Conservation (phyloP, 768 basidiomycete species). For the Boletus bicolor region DNA sequence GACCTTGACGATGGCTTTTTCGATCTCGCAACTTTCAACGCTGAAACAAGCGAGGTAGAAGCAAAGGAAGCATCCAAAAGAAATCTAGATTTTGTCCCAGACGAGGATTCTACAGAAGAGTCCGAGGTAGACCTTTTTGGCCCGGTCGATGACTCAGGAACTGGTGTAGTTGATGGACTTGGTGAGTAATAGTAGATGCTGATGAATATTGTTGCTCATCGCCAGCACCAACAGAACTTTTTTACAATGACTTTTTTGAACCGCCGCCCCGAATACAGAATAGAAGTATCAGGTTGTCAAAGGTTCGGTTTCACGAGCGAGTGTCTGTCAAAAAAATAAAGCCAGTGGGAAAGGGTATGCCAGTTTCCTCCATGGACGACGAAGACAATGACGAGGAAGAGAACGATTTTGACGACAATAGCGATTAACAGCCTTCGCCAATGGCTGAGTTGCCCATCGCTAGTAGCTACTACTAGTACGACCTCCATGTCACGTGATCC, state of each 20-base stretch:
- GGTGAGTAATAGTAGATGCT: conserved; percentile 34
- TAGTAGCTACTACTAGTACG: neutral
- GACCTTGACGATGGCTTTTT: conserved; percentile 91
- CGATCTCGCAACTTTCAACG: conserved; percentile 82
- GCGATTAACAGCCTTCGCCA: conserved; percentile 24
- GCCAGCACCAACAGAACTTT: conserved; percentile 44
- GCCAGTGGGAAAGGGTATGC: conserved; percentile 62
- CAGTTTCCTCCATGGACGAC: conserved; percentile 41
- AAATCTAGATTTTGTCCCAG: conserved; percentile 49
- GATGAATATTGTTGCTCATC: neutral
- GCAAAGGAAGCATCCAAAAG: conserved; percentile 60
- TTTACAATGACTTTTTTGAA: conserved; percentile 81
- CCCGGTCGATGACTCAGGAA: conserved; percentile 45
- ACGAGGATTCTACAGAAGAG: conserved; percentile 50
- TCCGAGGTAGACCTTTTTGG: conserved; percentile 66
- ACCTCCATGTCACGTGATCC: conserved; percentile 14
- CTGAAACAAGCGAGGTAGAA: conserved; percentile 78
- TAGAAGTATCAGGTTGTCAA: conserved; percentile 27
- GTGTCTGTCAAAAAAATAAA: conserved; percentile 82
- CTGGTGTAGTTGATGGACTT: conserved; percentile 38
- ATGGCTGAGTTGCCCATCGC: neutral
- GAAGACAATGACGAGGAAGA: conserved; percentile 38
- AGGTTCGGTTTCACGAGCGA: conserved; percentile 77
- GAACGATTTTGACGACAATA: conserved; percentile 29
- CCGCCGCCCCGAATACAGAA: conserved; percentile 40